Evolutionary conservation across 208 protist species (phyloP), one percentile per base, ranked within the genome.

Genomic region (Herpetomonas tarakana): DNA sequence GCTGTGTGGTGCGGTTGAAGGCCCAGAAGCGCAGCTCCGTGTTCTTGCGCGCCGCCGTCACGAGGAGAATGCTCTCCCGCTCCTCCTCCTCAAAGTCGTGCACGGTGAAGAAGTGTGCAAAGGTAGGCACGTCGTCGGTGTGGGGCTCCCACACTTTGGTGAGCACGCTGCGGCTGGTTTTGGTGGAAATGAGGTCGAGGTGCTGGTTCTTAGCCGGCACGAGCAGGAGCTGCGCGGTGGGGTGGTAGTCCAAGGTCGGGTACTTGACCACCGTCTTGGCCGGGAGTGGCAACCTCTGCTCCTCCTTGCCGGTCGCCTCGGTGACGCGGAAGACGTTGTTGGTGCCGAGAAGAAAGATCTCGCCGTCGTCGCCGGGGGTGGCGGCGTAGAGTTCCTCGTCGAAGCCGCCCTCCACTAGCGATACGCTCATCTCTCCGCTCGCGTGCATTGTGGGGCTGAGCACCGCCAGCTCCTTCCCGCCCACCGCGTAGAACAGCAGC

Each of bases 131-230:
- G 25, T 54, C 64, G 50, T 81, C 84, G 45, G 76, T 68, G 49
- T 96, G 90, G 16, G 90, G 90, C 69, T 93, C 84, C 86, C 90
- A 96, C 45, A 76, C 74, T 49, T 82, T 86, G 21, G 76, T 65
- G 28, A 93, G 68, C 7, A 84, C 67, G 52, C 81, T 93, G 62
- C 75, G 81, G 31, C 71, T 69, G 6, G 76, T 85, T 9, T 64
- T 67, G 45, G 68, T 74, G 9, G 79, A 91, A 51, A 93, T 74
- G 58, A 93, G 73, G 60, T 92, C 84, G 51, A 93, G 74, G 44
- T 83, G 81, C 27, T 82, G 80, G 25, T 57, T 74, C 65, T 91
- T 91, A 39, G 83, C 72, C 6, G 90, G 90, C 30, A 79, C 65
- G 14, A 93, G 59, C 25, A 91, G 58, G 29, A 96, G 47, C 51